Base-by-base conservation (phyloP, 345 rosid genomes). In the Ailanthus altissimus region DNA sequence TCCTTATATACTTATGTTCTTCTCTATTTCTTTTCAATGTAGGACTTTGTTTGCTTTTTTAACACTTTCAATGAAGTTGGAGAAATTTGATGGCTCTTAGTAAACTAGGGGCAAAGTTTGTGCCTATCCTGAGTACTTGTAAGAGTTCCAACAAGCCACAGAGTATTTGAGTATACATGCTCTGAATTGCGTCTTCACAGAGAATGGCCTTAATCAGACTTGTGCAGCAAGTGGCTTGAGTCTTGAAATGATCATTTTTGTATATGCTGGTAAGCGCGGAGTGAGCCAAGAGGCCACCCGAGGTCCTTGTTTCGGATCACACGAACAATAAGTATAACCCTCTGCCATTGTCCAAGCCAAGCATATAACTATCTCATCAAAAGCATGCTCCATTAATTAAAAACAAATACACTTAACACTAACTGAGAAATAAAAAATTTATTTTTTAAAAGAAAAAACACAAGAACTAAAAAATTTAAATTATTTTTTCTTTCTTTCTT, bases 211-310 rank as follows among this genome's bases (percentile, higher is more conserved):
- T 97, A 80, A 89, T n/a, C 38, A 98, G 97, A 87, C 98, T 94
- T 0, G 98, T 94, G 90, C 88, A 89, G 7, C 88, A 93, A 40
- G 83, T 91, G 80, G 93, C 95, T 57, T 95, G 86, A 76, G 89
- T 89, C 85, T 82, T 82, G 89, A 95, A 95, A 45, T 90, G 92
- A 6, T 91, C 94, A 67, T 96, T 91, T 61, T 88, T 95, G 93
- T 93, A 93, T 88, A 90, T 88, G 80, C 99, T 93, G 16, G 97
- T 94, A n/a, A 93, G 85, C 1, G 91, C 98, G 4, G 98, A 98
- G 5, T 94, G 82, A 28, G 99, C 97, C 80, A 88, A 73, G 40
- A 93, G 80, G 18, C 99, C 96, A 36, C 98, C 97, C 0, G 98
- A 94, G 11, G 98, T 95, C 78, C 83, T 85, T 61, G 98, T 84